These are phyloP conservation scores for Colletotrichum siamense DNA, from an alignment of 2,329 filamentous ascomycete species.

Conservation along the genomic window DNA sequence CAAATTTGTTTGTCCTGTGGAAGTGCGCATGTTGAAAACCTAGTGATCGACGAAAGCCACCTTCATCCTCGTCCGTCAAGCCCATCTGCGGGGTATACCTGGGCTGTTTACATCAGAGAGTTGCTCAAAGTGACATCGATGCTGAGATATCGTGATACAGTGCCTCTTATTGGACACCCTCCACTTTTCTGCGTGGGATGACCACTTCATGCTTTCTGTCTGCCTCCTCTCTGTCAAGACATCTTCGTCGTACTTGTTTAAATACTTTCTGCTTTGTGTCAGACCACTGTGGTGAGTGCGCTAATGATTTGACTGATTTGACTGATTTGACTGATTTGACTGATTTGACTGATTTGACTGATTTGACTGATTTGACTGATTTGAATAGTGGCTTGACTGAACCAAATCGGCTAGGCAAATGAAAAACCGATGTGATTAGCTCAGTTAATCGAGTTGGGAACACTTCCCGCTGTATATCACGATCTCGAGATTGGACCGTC, in stretches of 20 bases:
- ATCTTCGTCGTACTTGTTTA: not conserved
- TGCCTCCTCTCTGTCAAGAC: not conserved
- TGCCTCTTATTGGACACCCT: not conserved
- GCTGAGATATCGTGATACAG: not conserved
- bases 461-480: not conserved
- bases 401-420: not conserved
- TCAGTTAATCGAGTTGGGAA: fast-evolving
- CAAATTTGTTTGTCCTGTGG: not conserved
- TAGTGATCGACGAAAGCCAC: not conserved
- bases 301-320: too few species aligned
- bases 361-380: not conserved
- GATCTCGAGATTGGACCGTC: fast-evolving
- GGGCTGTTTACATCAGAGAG: not conserved
- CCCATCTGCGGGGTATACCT: not conserved
- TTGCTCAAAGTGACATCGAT: not conserved
- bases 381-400: not conserved
- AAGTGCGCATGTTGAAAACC: not conserved
- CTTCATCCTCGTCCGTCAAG: not conserved
- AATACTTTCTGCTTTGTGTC: not conserved
- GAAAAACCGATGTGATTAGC: not conserved
- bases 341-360: not conserved
- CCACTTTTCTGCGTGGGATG: not conserved
- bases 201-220: not conserved
- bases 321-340: too few species aligned
- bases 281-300: too few species aligned